A percentile compares a stretch with the other conserved stretches of the same genome.
Evolutionary conservation across 352 stramenopile genomes (phyloP).

Genomic region (Globisporangium polare): DNA sequence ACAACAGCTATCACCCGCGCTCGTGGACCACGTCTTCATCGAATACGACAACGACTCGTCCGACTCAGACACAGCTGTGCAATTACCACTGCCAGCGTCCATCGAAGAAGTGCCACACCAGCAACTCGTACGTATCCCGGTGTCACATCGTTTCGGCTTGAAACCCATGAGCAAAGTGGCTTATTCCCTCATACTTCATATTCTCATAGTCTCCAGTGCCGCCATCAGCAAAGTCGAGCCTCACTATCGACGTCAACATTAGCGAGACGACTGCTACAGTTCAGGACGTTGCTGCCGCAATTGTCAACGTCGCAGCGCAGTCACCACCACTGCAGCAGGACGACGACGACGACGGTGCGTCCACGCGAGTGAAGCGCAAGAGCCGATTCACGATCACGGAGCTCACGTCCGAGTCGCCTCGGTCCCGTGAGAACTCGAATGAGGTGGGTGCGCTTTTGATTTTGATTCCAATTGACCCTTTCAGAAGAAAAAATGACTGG

Average conservation of each 20-base stretch:
- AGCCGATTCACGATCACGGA: constrained; percentile 86
- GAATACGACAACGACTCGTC: constrained; percentile 1
- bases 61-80: neutral
- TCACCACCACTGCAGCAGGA: neutral
- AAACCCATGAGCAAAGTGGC: neutral
- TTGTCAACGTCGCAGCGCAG: neutral
- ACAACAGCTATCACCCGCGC: neutral
- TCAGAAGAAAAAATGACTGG: neutral
- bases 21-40: constrained; percentile 7
- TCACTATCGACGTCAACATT: constrained; percentile 2
- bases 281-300: neutral
- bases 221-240: neutral
- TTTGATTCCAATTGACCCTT: neutral
- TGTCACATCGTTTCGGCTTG: too few species aligned
- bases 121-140: constrained; percentile 4
- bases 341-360: neutral
- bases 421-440: constrained; percentile 45
- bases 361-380: constrained; percentile 61
- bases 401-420: constrained; percentile 56
- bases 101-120: constrained; percentile 2
- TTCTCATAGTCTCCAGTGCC: neutral
- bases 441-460: constrained; percentile 42
- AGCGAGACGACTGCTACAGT: neutral
- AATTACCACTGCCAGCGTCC: neutral
- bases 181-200: neutral